Conservation (phyloP, 306 rosid genomes). For the Chamaecrista fasciculata region DNA sequence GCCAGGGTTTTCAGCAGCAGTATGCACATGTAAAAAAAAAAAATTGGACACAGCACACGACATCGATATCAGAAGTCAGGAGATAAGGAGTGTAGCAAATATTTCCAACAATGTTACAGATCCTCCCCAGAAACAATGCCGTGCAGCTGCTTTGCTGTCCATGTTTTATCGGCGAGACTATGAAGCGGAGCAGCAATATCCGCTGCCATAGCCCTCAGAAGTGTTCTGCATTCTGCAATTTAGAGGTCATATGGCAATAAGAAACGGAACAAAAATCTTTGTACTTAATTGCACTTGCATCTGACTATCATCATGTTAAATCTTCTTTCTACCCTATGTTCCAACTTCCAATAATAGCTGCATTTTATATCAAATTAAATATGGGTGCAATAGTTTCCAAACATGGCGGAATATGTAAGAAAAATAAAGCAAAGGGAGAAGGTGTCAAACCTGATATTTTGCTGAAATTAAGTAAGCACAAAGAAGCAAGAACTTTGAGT, state of each 20-base stretch:
- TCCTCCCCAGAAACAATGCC: conserved; percentile 40
- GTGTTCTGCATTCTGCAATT: conserved; percentile 56
- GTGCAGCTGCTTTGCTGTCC: conserved; percentile 64
- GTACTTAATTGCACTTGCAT: neutral
- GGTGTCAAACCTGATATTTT: conserved; percentile 63
- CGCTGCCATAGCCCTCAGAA: conserved; percentile 57
- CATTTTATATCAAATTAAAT: neutral
- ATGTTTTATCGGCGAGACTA: conserved; percentile 53
- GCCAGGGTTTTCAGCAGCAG: neutral
- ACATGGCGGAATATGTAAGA: neutral
- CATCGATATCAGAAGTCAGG: conserved; percentile 1
- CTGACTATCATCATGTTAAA: neutral
- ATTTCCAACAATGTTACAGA: conserved; percentile 29
- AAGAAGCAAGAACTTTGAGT: conserved; percentile 64
- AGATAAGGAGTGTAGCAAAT: neutral
- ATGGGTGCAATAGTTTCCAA: neutral
- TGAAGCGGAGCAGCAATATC: conserved; percentile 55
- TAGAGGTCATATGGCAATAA: neutral
- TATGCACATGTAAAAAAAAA: neutral
- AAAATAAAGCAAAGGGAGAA: neutral
- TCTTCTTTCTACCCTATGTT: neutral
- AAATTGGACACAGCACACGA: neutral
- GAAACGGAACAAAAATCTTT: neutral
- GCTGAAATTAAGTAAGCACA: conserved; percentile 72
- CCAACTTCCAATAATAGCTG: neutral